Base-by-base conservation (phyloP, 2,329 filamentous ascomycete genomes). In the Apiospora sp. region DNA sequence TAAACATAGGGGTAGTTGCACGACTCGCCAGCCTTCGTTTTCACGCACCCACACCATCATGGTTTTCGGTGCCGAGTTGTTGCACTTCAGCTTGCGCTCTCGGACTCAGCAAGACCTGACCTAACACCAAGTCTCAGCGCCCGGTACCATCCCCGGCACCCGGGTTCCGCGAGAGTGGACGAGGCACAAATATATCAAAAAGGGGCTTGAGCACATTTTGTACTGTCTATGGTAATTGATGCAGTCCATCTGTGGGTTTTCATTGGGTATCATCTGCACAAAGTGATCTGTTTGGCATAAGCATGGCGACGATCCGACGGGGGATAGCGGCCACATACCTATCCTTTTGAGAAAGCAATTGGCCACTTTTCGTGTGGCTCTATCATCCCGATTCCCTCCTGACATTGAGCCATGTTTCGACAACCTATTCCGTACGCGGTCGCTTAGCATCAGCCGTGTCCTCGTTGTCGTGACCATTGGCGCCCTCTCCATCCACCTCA, bases 401-500 rank as follows among this genome's bases (percentile, higher is more conserved):
- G 13, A 10, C 64, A 30, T 22, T 46, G 37, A 27, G 51, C 34
- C 8, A 37, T 27, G 44, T 30, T 54, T 41, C n/a, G 19, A 10
- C 2, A 14, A 10, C 19, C 76, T 71, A 81, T 71, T 81, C 80
- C 14, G 78, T 81, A 54, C 80, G 76, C 19, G 78, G 77, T 24
- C 80, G 79, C 74, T 81, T 81, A 48, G 75, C 68, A 10, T 82
- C 82, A 13, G 79, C 82, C 43, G 83, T 82, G 7, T 83, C 81
- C 30, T 78, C 76, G 71, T 81, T 81, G 51, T 80, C 83, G 72
- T 84, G 79, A 3, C 86, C 86, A 71, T 87, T 84, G 43, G 81
- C 79, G 6, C 78, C 86, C 67, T 84, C 86, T 30, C 80, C 85
- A 34, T 88, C 89, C 16, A 86, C 81, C 75, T 91, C 91, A 68